These are phyloP conservation scores for Fusarium torulosum DNA, from an alignment of 2,329 filamentous ascomycete species.

Conservation along the genomic window DNA sequence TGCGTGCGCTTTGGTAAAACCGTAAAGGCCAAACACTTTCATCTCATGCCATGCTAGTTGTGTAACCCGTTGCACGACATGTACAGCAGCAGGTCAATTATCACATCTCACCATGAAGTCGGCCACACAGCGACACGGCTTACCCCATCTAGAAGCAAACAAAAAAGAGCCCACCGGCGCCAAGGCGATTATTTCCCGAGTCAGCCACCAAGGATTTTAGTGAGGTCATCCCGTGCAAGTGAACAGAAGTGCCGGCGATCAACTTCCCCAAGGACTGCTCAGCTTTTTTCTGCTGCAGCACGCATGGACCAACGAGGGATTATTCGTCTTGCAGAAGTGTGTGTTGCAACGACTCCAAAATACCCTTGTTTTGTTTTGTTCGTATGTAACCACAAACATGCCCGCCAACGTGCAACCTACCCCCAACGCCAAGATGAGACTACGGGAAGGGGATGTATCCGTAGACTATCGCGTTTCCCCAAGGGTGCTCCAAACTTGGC, in stretches of 20 bases:
- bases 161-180: background rate
- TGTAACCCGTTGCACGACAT: background rate
- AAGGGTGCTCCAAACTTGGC: conserved; percentile 6
- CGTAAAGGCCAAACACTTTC: background rate
- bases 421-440: conserved; percentile 15
- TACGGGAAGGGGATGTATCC: conserved; percentile 1
- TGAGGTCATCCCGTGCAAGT: conserved; percentile 32
- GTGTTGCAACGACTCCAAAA: background rate
- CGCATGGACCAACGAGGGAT: conserved; percentile 36
- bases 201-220: conserved; percentile 13
- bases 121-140: background rate
- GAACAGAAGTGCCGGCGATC: conserved; percentile 37
- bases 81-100: background rate
- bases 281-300: too few relatives aligned
- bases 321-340: conserved; percentile 4
- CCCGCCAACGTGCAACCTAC: conserved; percentile 6
- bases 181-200: conserved; percentile 33
- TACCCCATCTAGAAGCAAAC: background rate
- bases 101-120: background rate
- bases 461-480: background rate
- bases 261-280: background rate
- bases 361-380: conserved; percentile 5
- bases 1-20: background rate
- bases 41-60: background rate
- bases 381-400: conserved; percentile 11